Conservation (phyloP, 2,329 filamentous ascomycete genomes). For the Epichloe amarillans region DNA sequence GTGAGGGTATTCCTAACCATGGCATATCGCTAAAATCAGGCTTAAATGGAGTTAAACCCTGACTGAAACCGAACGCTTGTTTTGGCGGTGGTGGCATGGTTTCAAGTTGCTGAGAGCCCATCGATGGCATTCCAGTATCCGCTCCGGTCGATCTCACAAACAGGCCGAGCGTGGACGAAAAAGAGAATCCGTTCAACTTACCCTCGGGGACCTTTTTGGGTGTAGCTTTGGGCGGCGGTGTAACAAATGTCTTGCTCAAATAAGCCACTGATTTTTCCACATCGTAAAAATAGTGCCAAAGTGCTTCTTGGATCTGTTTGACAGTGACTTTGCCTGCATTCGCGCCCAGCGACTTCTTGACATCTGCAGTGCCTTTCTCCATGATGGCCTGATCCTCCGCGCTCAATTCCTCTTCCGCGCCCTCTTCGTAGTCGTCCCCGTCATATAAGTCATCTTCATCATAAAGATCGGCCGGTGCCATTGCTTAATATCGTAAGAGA, state of each 20-base stretch:
- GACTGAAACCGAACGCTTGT: background rate
- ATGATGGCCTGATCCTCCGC: conserved; percentile 38
- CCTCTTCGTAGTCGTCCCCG: conserved; percentile 33
- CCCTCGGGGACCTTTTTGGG: conserved; percentile 29
- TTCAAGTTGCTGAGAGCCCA: conserved; percentile 3
- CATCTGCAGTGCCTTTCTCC: conserved; percentile 50
- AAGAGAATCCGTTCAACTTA: conserved; percentile 24
- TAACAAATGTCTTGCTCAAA: conserved; percentile 51
- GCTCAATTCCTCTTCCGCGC: conserved; percentile 32
- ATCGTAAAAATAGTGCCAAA: conserved; percentile 97
- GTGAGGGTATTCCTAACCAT: conserved; percentile 61
- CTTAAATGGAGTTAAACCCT: background rate
- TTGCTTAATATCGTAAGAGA: background rate
- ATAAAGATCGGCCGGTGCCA: conserved; percentile 24
- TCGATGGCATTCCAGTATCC: conserved; percentile 14
- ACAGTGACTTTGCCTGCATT: conserved; percentile 42
- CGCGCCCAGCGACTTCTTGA: conserved; percentile 50
- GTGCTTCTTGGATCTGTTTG: conserved; percentile 67
- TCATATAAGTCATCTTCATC: conserved; percentile 35
- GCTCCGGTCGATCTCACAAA: conserved; percentile 19
- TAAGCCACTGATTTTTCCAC: conserved; percentile 74
- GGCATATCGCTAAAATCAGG: conserved; percentile 68
- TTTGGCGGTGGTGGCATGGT: background rate
- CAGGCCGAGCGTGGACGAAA: conserved; percentile 15
- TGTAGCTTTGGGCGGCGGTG: conserved; percentile 18